phyloP scores from a whole-genome alignment of 345 rosid genomes.

The Euclidium syriacum region DNA sequence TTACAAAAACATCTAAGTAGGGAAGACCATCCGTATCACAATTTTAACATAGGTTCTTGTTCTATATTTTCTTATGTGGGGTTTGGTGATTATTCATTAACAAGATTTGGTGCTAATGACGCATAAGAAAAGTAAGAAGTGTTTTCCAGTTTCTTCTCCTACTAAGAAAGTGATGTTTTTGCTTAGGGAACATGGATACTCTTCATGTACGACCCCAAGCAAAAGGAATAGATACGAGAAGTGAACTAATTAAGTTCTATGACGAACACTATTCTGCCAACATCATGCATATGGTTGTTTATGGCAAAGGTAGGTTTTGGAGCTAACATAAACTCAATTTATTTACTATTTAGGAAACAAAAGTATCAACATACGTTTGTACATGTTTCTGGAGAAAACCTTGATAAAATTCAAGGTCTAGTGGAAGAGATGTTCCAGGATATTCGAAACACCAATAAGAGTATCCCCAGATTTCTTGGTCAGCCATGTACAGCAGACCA shows the following conservation, averaged over 20 bases:
- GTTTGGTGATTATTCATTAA: not conserved
- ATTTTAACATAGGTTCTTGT: constrained; percentile 67
- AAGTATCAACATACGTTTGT: not conserved
- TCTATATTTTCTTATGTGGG: not conserved
- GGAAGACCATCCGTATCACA: constrained; percentile 78
- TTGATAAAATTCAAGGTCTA: constrained; percentile 55
- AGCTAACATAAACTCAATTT: not conserved
- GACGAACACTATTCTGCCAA: constrained; percentile 87
- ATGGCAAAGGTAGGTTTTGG: constrained; percentile 61
- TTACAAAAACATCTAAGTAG: constrained; percentile 65
- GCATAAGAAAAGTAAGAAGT: not conserved
- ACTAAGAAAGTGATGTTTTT: constrained; percentile 20
- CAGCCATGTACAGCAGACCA: constrained; percentile 76
- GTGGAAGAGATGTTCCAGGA: constrained; percentile 66
- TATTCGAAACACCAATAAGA: constrained; percentile 48
- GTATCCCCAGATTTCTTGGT: constrained; percentile 47
- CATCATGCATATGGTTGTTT: constrained; percentile 81
- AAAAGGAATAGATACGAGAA: constrained; percentile 67
- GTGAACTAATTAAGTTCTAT: constrained; percentile 71
- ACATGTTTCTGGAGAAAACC: constrained; percentile 43
- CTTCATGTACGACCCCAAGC: constrained; percentile 66
- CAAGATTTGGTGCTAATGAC: not conserved
- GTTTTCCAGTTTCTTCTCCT: not conserved
- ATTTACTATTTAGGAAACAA: no score
- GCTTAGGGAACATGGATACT: constrained; percentile 75